Base-by-base conservation (phyloP, 305 asterid genomes). In the Rubia tinctorum region DNA sequence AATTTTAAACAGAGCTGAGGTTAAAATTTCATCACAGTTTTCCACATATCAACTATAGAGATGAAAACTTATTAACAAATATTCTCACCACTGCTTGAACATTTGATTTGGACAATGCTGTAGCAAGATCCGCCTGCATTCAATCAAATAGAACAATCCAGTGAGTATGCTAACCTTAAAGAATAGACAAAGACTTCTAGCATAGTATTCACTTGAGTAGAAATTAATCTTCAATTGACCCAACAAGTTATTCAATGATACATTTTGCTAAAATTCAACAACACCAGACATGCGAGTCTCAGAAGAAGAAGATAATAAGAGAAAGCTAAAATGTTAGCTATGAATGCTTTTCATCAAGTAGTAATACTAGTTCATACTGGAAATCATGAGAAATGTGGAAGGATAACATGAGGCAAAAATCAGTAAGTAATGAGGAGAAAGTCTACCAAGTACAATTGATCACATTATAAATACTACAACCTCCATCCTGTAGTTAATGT, bases 41-140 rank as follows among this genome's bases (percentile, higher is more conserved):
- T 44, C 40, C 55, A 5, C 55, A 78, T 40, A 71, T 58, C 11
- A 69, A 68, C 47, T 69, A 20, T 40, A 18, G 20, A 56, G 75
- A 70, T 55, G 66, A 64, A 71, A 30, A 64, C 11, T 70, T 53
- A 53, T 30, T 51, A 5, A 34, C 20, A 20, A 71, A 66, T 20
- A 8, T 43, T 58, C 53, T 72, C 90, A 94, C 99, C 99, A 91
- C 98, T 18, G 98, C 78, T 60, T 73, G 77, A 64, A 94, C 80
- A 59, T 85, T 76, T 25, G 83, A 85, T 81, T 86, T 88, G 91
- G 85, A 76, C 80, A 88, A 76, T 62, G 88, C 88, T 81, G 73
- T 78, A 69, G 79, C 86, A 77, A 94, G 93, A 80, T 66, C 92
- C 75, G 82, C 93, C 99, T 94, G 97, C 88, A 83, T 56, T 73